Base-by-base conservation (phyloP, 2,329 filamentous ascomycete species). In the Penicillium polonicum region DNA sequence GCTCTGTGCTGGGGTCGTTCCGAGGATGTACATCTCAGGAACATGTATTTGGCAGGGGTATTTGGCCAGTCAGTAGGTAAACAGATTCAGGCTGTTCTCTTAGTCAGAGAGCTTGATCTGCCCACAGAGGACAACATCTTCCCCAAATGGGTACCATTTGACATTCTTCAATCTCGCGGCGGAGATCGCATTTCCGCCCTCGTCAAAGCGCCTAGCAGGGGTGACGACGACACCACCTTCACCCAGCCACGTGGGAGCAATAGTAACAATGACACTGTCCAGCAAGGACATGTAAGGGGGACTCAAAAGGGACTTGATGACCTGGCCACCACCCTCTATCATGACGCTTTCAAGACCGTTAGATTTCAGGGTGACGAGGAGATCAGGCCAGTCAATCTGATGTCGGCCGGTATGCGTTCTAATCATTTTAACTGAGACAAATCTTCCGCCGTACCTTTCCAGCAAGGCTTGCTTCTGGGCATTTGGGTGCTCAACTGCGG, bases 191-290 rank as follows among this genome's bases (percentile, higher is more conserved):
- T 82, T 69, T 2, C 82, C 80, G 38, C 73, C 70, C 2, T 80
- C 83, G 31, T 80, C 73, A 4, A 76, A 72, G 13, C 79, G 80
- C 51, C 84, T 77, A 7, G 82, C 76, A 1, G 92, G 92, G 43
- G 85, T 88, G 0, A 96, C 90, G 7, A 87, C 82, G 10, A 96
- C 90, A 4, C 91, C 91, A 3, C 90, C 91, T 59, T 83, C 81
- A 0, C 92, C 92, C 21, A 97, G 79, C 87, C 91, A 97, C 0
- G 86, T 91, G 5, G 92, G 92, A 2, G 92, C 91, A 68, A 97
- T 87, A 0, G 93, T 97, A 48, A 97, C 80, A 68, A 97, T 89
- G 44, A 96, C 87, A 3, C 87, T 87, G 68, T 90, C 82, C 27
- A 95, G 78, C 5, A 91, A 73, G 4, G 67, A 59, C 33, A 84